Percentiles rank a stretch among this genome's conserved stretches.
Evolutionary conservation across 1,139 yeast species (phyloP).

Genomic region (Yamadazyma epiphylla): DNA sequence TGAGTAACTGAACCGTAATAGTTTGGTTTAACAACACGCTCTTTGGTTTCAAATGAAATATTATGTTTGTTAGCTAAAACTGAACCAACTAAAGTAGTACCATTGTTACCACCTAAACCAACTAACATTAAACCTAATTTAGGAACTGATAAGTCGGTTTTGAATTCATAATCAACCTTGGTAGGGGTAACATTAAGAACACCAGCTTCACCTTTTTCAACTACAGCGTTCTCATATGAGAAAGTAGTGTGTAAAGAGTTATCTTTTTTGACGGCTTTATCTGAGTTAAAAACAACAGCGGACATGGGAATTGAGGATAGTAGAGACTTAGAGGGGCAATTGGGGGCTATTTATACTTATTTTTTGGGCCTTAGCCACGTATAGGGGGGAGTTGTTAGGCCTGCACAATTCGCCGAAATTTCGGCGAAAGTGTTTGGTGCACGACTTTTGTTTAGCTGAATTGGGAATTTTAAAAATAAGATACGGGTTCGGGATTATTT

Average conservation of each 20-base stretch:
- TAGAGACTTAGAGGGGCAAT: no score
- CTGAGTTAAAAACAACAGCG: conserved; percentile 56
- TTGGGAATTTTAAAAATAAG: no score
- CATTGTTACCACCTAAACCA: conserved; percentile 96
- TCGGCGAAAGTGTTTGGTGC: no score
- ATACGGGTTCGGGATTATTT: no score
- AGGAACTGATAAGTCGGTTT: conserved; percentile 77
- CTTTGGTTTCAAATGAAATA: conserved; percentile 76
- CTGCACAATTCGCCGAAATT: conserved; percentile 10
- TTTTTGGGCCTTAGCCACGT: no score
- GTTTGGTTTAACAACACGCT: conserved; percentile 76
- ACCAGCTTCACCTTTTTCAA: conserved; percentile 49
- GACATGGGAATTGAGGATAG: no score
- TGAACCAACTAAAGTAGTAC: conserved; percentile 85
- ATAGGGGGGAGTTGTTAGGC: no score
- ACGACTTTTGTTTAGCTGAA: no score
- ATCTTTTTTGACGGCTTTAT: conserved; percentile 56
- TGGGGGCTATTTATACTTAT: conserved; percentile 9
- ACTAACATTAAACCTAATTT: conserved; percentile 87
- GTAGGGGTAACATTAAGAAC: conserved; percentile 68
- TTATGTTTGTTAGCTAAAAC: conserved; percentile 81
- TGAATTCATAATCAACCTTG: conserved; percentile 74
- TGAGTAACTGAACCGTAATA: conserved; percentile 97
- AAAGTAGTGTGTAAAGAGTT: conserved; percentile 64
- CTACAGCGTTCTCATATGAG: conserved; percentile 37